phyloP scores from a whole-genome alignment of 139 green algal species.

The Deuterostichococcus epilithicus region DNA sequence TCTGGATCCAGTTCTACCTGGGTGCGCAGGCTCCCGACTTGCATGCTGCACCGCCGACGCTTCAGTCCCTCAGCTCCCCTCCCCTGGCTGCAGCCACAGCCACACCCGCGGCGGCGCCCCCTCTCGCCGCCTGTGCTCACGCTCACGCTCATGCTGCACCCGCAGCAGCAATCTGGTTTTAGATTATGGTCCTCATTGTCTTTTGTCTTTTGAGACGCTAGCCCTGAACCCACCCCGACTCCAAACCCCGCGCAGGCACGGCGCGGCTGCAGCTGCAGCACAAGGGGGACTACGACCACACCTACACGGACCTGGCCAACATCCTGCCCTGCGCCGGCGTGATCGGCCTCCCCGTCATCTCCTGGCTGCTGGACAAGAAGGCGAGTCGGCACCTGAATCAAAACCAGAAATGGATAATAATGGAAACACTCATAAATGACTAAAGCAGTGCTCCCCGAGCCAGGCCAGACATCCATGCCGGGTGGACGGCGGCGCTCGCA shows the following conservation, averaged over 20 bases:
- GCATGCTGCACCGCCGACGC: not conserved
- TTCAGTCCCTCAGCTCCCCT: too few species aligned
- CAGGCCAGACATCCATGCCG: too few species aligned
- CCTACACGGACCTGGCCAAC: constrained; percentile 50
- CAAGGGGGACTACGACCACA: constrained; percentile 35
- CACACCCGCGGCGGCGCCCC: too few species aligned
- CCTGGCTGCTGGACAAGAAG: constrained; percentile 59
- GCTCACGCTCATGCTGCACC: not conserved
- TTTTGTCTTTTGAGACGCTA: too few species aligned
- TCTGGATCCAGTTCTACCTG: constrained; percentile 52
- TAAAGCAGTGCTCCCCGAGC: not conserved
- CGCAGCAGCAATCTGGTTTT: too few species aligned
- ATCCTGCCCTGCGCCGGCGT: constrained; percentile 54
- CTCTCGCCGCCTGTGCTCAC: too few species aligned
- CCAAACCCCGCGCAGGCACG: too few species aligned
- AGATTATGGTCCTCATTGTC: too few species aligned
- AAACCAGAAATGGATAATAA: not conserved
- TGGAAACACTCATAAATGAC: not conserved
- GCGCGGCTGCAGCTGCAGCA: constrained; percentile 47
- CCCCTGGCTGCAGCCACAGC: too few species aligned
- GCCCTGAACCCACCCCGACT: too few species aligned
- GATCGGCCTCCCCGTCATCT: constrained; percentile 46
- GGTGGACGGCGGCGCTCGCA: too few species aligned
- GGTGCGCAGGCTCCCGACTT: too few species aligned
- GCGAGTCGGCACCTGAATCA: not conserved